These are phyloP conservation scores for Penicilliopsis zonata DNA, from an alignment of 495 filamentous ascomycete species.

Conservation along the genomic window DNA sequence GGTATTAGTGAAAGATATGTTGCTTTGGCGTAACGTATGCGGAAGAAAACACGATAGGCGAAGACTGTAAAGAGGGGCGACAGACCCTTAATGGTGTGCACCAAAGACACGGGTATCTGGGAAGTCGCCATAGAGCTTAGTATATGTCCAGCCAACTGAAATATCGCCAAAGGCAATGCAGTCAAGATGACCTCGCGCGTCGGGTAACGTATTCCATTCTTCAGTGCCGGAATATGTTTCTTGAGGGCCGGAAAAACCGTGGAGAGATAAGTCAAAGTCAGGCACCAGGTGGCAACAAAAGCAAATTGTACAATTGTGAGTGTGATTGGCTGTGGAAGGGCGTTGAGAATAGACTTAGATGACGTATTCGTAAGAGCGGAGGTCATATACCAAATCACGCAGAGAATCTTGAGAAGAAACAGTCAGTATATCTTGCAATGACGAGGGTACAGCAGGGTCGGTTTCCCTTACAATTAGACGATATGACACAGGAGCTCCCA, in stretches of 20 bases:
- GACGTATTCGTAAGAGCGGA: slow-evolving; percentile 95
- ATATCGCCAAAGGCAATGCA: slow-evolving; percentile 79
- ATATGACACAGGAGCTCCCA: slow-evolving; percentile 82
- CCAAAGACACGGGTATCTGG: slow-evolving; percentile 89
- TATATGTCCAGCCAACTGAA: slow-evolving; percentile 90
- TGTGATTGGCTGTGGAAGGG: slow-evolving; percentile 83
- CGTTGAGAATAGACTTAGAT: slow-evolving; percentile 92
- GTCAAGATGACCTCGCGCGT: slow-evolving; percentile 73
- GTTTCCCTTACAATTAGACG: slow-evolving; percentile 64
- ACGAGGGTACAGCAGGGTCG: too few relatives aligned
- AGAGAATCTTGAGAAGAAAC: slow-evolving; percentile 48
- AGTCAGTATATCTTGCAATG: too few relatives aligned
- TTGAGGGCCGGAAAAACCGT: slow-evolving; percentile 55
- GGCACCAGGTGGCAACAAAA: slow-evolving; percentile 82
- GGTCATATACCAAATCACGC: slow-evolving; percentile 83
- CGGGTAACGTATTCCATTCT: slow-evolving; percentile 70
- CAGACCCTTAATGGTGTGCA: slow-evolving; percentile 99
- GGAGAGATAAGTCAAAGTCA: slow-evolving; percentile 64
- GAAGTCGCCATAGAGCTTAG: slow-evolving; percentile 85
- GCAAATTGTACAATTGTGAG: slow-evolving; percentile 92
- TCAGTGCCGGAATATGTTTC: slow-evolving; percentile 60
- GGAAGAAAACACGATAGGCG: slow-evolving; percentile 80
- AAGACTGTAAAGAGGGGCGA: slow-evolving; percentile 93
- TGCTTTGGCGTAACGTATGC: slow-evolving; percentile 72
- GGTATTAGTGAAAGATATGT: slow-evolving; percentile 92